Percentiles rank a stretch among this genome's conserved stretches.
phyloP scores from a whole-genome alignment of 768 basidiomycete genomes.

The Auriscalpium orientale region DNA sequence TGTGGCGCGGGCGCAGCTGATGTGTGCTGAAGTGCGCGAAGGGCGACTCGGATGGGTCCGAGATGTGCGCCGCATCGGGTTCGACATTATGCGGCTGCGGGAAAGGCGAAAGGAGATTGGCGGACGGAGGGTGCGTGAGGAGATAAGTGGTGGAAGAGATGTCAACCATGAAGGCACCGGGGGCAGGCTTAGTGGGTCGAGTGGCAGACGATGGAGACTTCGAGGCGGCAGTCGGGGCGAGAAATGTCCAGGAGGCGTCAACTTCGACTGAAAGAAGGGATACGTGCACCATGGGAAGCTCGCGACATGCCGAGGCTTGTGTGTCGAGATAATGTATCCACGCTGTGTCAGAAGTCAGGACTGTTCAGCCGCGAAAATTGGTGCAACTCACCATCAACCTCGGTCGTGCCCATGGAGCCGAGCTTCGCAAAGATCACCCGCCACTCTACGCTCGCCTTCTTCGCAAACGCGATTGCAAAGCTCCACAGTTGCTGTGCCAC shows the following conservation, averaged over 20 bases:
- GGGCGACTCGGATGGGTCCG: slow-evolving; percentile 23
- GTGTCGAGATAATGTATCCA: slow-evolving; percentile 53
- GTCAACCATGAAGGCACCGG: slow-evolving; percentile 34
- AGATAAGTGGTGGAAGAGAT: slow-evolving; percentile 24
- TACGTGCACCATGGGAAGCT: slow-evolving; percentile 50
- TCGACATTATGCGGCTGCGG: slow-evolving; percentile 17
- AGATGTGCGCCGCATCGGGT: slow-evolving; percentile 22
- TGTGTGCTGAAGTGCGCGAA: slow-evolving; percentile 30
- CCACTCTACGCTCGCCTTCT: slow-evolving; percentile 72
- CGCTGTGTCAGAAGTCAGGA: slow-evolving; percentile 35
- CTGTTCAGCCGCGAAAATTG: background rate
- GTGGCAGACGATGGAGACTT: slow-evolving; percentile 20
- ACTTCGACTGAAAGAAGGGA: slow-evolving; percentile 53
- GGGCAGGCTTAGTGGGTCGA: slow-evolving; percentile 24
- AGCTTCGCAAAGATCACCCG: slow-evolving; percentile 64
- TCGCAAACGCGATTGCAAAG: slow-evolving; percentile 55
- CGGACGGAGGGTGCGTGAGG: slow-evolving; percentile 3
- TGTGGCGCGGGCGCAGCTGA: slow-evolving; percentile 41
- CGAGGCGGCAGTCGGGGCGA: slow-evolving; percentile 24
- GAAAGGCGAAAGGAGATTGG: background rate
- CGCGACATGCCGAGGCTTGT: slow-evolving; percentile 28
- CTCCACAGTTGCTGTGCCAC: slow-evolving; percentile 61
- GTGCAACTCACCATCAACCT: slow-evolving; percentile 54
- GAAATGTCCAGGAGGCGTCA: slow-evolving; percentile 52
- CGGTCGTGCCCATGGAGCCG: slow-evolving; percentile 49